Evolutionary conservation across 345 rosid species (phyloP).

Genomic region (Arabidopsis thaliana): DNA sequence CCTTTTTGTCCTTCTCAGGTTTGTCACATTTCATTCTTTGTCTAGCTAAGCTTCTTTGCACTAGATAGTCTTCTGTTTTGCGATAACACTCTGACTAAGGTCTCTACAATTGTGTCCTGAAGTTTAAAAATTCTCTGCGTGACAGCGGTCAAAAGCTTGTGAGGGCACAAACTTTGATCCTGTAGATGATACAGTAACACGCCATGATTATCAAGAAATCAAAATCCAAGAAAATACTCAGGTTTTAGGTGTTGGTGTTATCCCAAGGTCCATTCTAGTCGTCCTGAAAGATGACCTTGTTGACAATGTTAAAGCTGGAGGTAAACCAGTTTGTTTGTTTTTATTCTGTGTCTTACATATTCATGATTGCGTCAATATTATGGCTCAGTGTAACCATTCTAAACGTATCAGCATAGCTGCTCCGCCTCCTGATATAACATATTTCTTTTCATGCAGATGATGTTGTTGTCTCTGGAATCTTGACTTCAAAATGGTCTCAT

Average conservation of each 20-base stretch:
- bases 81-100: background rate
- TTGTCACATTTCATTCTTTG: constrained; percentile 22
- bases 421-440: background rate
- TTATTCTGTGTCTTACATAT: background rate
- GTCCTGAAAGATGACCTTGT: constrained; percentile 91
- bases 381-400: constrained; percentile 4
- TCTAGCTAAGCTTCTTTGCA: background rate
- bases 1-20: constrained; percentile 92
- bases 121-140: background rate
- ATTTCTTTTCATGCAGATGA: constrained; percentile 61
- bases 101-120: background rate
- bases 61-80: background rate
- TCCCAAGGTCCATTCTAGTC: constrained; percentile 87
- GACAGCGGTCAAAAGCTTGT: constrained; percentile 71
- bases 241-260: constrained; percentile 88
- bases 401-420: background rate
- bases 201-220: constrained; percentile 95
- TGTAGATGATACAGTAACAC: constrained; percentile 65
- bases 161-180: constrained; percentile 77
- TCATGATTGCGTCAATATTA: background rate
- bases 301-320: constrained; percentile 96
- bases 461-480: constrained; percentile 79
- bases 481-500: constrained; percentile 97
- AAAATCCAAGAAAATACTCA: constrained; percentile 96
- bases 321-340: constrained; percentile 47